phyloP scores from a whole-genome alignment of 257 asterid genomes.

The Verbascum thapsus region DNA sequence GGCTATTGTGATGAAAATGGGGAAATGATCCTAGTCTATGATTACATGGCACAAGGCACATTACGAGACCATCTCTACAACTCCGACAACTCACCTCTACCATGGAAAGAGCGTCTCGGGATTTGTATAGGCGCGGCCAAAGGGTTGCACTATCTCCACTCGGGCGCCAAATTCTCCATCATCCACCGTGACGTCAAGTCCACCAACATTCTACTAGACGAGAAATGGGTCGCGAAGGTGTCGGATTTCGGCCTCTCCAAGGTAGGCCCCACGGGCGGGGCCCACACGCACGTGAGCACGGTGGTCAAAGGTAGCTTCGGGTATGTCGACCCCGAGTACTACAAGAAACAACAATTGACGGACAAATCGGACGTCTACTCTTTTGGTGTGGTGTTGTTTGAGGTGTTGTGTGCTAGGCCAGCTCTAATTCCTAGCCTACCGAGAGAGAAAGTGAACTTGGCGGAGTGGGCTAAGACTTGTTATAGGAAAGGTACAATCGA shows the following conservation, averaged over 20 bases:
- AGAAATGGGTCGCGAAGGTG: slow-evolving; percentile 65
- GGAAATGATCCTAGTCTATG: slow-evolving; percentile 76
- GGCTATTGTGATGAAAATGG: slow-evolving; percentile 61
- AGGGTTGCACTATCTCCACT: slow-evolving; percentile 65
- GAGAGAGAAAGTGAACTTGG: slow-evolving; percentile 49
- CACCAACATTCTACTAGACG: slow-evolving; percentile 62
- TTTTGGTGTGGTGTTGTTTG: slow-evolving; percentile 65
- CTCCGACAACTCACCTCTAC: slow-evolving; percentile 39
- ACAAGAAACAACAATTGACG: slow-evolving; percentile 52
- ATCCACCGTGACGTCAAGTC: slow-evolving; percentile 79
- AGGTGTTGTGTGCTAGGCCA: slow-evolving; percentile 55
- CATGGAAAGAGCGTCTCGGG: slow-evolving; percentile 59
- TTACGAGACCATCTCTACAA: slow-evolving; percentile 54
- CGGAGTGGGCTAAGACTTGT: slow-evolving; percentile 51
- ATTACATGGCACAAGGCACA: slow-evolving; percentile 64
- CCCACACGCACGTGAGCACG: slow-evolving; percentile 59
- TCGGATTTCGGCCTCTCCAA: slow-evolving; percentile 79
- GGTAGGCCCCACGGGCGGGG: slow-evolving; percentile 48
- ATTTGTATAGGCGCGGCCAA: slow-evolving; percentile 68
- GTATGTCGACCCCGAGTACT: slow-evolving; percentile 71
- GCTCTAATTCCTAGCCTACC: slow-evolving; percentile 36
- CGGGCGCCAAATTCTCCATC: slow-evolving; percentile 44
- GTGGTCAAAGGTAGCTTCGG: slow-evolving; percentile 76
- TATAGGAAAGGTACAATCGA: slow-evolving; percentile 43
- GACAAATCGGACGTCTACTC: slow-evolving; percentile 75